Evolutionary conservation across 495 filamentous ascomycete genomes (phyloP), one percentile per base, ranked within the genome.

Genomic region (Antarctomyces pellizariae): DNA sequence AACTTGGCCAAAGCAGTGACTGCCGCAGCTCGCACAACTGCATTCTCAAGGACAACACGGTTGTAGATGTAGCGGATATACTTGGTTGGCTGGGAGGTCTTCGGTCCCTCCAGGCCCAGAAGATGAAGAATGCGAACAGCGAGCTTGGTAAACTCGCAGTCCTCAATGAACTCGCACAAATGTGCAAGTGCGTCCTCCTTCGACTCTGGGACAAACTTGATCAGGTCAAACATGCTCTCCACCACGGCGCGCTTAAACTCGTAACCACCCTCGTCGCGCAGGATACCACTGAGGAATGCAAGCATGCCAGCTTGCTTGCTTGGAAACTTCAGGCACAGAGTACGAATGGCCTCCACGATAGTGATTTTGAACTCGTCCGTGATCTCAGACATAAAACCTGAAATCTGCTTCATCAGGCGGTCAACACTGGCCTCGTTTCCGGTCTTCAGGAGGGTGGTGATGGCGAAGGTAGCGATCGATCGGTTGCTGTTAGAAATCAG

Each of bases 61-160:
- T 99, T 99, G 52, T 99, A 99, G 39, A 99, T 95, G 49, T 99
- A 99, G 7, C 86, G 75, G 43, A 99, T 89, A 38, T 92, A 99
- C 58, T 95, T 95, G 29, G 83, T 95, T 2, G 86, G 89, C 37
- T 91, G 76, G 3, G 76, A 69, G 3, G 89, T 95, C 57, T 82
- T 89, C 17, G 89, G 89, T 11, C 86, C 89, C 54, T 99, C 86
- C 13, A 76, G 59, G 37, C 89, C 86, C 17, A 99, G 65, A 15
- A 95, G 63, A 52, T 95, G 84, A 19, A 99, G 54, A 34, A 95
- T 80, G 23, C 89, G 69, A 25, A 99, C 84, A 18, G 89, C 84
- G 28, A 99, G 63, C 53, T 99, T 99, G 10, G 86, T 93, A 48
- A 93, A 99, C 42, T 99, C 86, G 58, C 86, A 99, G 45, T 99